Conservation (phyloP, 345 rosid genomes). For the Eucalyptus camaldulensis region DNA sequence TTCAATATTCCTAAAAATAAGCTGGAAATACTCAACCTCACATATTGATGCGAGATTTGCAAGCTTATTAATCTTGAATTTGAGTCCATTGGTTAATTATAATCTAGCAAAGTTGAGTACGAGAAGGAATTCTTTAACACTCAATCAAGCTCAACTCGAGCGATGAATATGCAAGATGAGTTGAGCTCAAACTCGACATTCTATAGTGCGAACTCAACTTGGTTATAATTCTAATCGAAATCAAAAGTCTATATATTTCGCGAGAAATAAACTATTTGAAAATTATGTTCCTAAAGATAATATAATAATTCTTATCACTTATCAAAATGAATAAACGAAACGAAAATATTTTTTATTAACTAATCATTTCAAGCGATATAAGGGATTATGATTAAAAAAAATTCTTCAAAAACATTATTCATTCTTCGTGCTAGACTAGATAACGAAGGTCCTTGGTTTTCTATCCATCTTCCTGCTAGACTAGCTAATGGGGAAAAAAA, state of each 20-base stretch:
- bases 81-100: neutral
- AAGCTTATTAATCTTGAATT: neutral
- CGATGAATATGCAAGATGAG: neutral
- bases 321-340: neutral
- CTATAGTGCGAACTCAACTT: neutral
- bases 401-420: no score
- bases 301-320: neutral
- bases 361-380: no score
- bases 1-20: neutral
- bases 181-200: neutral
- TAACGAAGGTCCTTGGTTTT: neutral
- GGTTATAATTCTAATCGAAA: rapidly evolving
- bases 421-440: neutral
- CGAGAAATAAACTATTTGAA: rapidly evolving
- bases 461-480: rapidly evolving
- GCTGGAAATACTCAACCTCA: neutral
- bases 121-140: neutral
- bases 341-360: neutral
- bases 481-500: no score
- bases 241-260: rapidly evolving
- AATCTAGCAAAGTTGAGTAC: neutral
- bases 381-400: rapidly evolving
- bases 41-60: neutral
- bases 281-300: neutral
- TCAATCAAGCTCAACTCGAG: neutral